Evolutionary conservation across 2,329 filamentous ascomycete genomes (phyloP).

Genomic region (Mollisiaceae sp.): DNA sequence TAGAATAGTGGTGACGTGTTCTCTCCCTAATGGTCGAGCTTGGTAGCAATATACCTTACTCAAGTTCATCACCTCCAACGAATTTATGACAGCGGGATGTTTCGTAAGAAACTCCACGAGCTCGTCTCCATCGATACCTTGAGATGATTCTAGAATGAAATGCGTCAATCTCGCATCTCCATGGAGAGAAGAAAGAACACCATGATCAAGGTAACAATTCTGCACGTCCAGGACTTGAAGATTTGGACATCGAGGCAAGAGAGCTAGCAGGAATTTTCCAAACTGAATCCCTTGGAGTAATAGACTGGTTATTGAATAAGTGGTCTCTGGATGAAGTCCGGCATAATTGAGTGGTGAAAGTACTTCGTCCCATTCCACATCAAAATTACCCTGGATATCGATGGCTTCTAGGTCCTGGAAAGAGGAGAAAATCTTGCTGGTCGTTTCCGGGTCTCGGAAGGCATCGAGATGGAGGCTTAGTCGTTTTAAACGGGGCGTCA

Average conservation of each 20-base stretch:
- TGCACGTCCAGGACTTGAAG: slow-evolving; percentile 20
- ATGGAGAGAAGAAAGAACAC: slow-evolving; percentile 14
- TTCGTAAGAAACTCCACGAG: slow-evolving; percentile 16
- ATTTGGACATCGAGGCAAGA: slow-evolving; percentile 15
- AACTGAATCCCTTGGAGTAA: not conserved
- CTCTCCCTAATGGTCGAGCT: not conserved
- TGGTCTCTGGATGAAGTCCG: not conserved
- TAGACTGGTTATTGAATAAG: not conserved
- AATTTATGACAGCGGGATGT: slow-evolving; percentile 14
- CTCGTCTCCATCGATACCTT: not conserved
- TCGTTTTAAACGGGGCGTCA: slow-evolving; percentile 7
- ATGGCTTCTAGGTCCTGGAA: not conserved
- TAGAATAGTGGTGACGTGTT: not conserved
- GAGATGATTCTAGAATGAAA: slow-evolving; percentile 18
- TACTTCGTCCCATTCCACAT: not conserved
- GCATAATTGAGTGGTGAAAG: not conserved
- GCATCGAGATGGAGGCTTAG: not conserved
- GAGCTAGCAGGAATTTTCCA: not conserved
- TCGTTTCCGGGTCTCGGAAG: not conserved
- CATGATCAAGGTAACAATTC: slow-evolving; percentile 1
- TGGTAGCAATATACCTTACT: not conserved
- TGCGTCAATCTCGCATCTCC: slow-evolving; percentile 9
- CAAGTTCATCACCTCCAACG: slow-evolving; percentile 14
- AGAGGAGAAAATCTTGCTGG: not conserved
- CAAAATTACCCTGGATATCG: not conserved